Evolutionary conservation across 352 stramenopile genomes (phyloP), one percentile per base, ranked within the genome.

Genomic region (Phytopythium vexans): DNA sequence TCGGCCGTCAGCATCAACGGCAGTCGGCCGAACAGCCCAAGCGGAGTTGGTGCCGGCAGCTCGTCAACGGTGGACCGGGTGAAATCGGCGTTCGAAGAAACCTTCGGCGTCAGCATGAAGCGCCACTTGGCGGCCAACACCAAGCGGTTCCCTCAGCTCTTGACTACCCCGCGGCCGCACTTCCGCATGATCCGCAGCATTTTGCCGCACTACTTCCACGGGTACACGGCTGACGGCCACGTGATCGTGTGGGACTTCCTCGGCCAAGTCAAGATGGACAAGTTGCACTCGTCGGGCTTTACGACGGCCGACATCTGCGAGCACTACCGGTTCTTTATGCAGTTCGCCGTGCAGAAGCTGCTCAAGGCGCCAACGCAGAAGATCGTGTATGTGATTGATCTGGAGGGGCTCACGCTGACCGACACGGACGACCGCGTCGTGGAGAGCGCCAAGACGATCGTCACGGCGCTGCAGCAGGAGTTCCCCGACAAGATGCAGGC

Each of bases 241-340:
- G 72, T 88, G 8, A 64, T 92, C 9, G 70, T 89, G 36, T 92
- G 79, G 79, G 82, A 92, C 38, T 89, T 90, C 33, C 40, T 92
- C 11, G 82, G 82, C 2, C 76, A 86, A 43, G 80, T 90, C 58
- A 89, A 92, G 47, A 82, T 88, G 76, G 79, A 90, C 44, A 79
- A 78, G 51, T 53, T 92, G 32, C 63, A 72, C 9, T 68, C 77
- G 35, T 78, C 66, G 3, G 79, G 82, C 33, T 92, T 90, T 42
- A 89, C 82, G 47, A 88, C 77, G 9, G 52, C 74, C 3, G 82
- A 92, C 45, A 71, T 92, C 36, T 66, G 77, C 9, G 62, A 79
- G 21, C 82, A 92, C 48, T 92, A 92, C 60, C 71, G 77, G 33
- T 92, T 89, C 43, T 89, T 92, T 50, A 47, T 92, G 32, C 68